Base-by-base conservation (phyloP, 2,329 filamentous ascomycete species). In the Teratosphaeria epicoccoides region DNA sequence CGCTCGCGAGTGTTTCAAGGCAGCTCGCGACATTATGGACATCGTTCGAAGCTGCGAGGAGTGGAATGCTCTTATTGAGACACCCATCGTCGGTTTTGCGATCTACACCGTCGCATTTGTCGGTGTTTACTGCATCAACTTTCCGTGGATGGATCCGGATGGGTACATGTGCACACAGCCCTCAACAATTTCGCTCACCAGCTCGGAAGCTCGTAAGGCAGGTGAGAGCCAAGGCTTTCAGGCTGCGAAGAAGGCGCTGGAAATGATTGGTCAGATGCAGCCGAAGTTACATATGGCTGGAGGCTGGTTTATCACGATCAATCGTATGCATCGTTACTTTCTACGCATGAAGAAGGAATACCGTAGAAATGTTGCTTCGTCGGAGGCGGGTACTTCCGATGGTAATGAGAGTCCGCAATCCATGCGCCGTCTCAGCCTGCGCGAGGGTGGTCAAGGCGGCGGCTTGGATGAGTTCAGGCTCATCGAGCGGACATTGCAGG, bases 101-200 rank as follows among this genome's bases (percentile, higher is more conserved):
- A 73, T 84, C 37, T 88, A 83, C 73, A 79, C 78, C 10, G 82
- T 83, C 0, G 78, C 79, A 0, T 84, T 85, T 59, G 74, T 80
- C 14, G 72, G 81, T 28, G 73, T 85, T 2, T 88, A 87, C 63
- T 80, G 79, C 10, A 73, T 75, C 44, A 79, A 82, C 60, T 88
- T 87, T 52, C 81, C 82, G 0, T 76, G 79, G 52, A 86, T 88
- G 81, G 84, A 88, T 58, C 72, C 71, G 1, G 69, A 77, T 10
- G 68, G 71, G 2, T 76, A 78, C 61, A 77, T 86, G 59, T 71
- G 71, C 52, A 64, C 61, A 24, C 51, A 33, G 22, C 49, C 46
- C 14, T 12, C 25, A 9, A 49, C 49, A 44, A 26, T 48, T 22
- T 22, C 53, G 53, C 12, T 44, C 50, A 26, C 49, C 40, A 40